Base-by-base conservation (phyloP, 345 rosid species). In the Orychophragmus violaceus region DNA sequence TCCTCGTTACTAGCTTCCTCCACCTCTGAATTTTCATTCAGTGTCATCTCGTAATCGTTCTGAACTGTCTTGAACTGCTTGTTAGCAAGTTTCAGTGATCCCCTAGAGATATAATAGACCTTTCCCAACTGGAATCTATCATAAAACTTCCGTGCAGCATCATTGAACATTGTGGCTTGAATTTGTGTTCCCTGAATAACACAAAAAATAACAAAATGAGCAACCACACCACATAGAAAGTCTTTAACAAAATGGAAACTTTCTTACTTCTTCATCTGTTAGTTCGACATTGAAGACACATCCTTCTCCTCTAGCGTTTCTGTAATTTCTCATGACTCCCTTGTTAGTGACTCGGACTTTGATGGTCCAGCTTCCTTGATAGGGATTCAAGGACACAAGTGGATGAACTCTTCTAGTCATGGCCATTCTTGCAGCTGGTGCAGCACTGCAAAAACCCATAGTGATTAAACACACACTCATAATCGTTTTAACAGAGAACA, bases 141-240 rank as follows among this genome's bases (percentile, higher is more conserved):
- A 69, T 27, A 86, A 66, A 90, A 93, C 70, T 86, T 93, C 76
- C 45, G 79, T 6, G 97, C 98, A 69, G 97, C 97, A 36, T 84
- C 97, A 42, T 93, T 93, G 52, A 93, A 93, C 98, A 93, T 93
- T 0, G 98, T 88, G 2, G 97, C 95, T 79, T 88, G 97, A 60
- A 93, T 93, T 64, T 93, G 97, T 5, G 97, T 90, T 60, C 98
- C 97, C 96, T 92, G 44, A 16, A 74, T 2, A 7, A 65, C 41
- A n/a, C 18, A 12, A 17, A 21, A 56, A 28, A 9, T 2, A 59
- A 45, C 11, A 45, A 14, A 41, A 45, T 25, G 24, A 56, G 61
- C 6, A 36, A 42, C 23, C 16, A 6, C 18, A n/a, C n/a, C 1
- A 8, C 18, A 50, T 16, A 4, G 2, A 14, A 23, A 10, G 2